Conservation (phyloP, 2,329 filamentous ascomycete species). For the Hyphodiscus sp. region DNA sequence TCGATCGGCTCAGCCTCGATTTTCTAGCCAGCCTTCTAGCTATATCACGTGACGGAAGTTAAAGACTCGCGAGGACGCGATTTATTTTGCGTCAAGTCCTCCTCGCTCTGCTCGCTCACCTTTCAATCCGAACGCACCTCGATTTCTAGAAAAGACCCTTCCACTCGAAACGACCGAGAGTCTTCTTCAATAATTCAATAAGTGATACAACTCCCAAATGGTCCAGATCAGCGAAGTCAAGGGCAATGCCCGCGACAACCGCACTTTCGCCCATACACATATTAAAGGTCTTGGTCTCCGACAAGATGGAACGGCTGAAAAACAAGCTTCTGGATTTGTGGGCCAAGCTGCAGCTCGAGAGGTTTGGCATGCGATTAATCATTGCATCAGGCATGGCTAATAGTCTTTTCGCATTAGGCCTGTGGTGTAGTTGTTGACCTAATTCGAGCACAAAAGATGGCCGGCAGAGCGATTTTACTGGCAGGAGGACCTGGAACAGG, state of each 20-base stretch:
- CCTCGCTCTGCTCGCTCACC: no score
- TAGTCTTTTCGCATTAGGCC: slow-evolving; percentile 67
- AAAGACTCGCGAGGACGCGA: no score
- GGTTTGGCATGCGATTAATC: slow-evolving; percentile 40
- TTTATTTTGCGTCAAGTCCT: no score
- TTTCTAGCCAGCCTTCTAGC: no score
- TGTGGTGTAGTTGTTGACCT: slow-evolving; percentile 94
- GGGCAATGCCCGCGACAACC: slow-evolving; percentile 88
- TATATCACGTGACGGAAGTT: no score
- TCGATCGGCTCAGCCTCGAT: no score
- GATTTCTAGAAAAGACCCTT: no score
- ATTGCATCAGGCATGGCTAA: slow-evolving; percentile 74
- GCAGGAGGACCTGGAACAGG: slow-evolving; percentile 93
- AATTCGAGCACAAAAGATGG: slow-evolving; percentile 96
- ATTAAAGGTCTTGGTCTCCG: slow-evolving; percentile 92
- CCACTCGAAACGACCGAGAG: no score
- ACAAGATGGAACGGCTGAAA: slow-evolving; percentile 78
- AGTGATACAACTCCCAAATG: slow-evolving; percentile 41
- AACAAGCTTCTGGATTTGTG: slow-evolving; percentile 75
- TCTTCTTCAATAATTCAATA: no score
- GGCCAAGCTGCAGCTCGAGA: slow-evolving; percentile 85
- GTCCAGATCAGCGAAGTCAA: slow-evolving; percentile 93
- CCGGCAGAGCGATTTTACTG: slow-evolving; percentile 84
- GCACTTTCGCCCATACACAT: slow-evolving; percentile 94
- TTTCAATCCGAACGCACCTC: no score